Evolutionary conservation across 257 asterid genomes (phyloP), one percentile per base, ranked within the genome.

Genomic region (Scutellaria baicalensis): DNA sequence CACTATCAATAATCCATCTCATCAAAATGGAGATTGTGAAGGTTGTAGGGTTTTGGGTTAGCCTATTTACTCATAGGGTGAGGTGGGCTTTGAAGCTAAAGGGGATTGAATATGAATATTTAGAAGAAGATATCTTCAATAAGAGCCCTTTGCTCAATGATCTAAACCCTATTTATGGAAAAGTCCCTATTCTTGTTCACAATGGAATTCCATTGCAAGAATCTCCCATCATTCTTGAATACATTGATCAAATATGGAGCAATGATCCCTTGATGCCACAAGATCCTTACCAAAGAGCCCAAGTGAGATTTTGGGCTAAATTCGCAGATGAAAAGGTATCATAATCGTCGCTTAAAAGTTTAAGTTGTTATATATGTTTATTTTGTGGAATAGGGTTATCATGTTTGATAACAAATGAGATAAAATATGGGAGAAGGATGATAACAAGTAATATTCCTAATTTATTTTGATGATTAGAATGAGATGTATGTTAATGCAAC

Each of bases 101-200:
- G 61, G 85, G 83, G 0, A 2, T 84, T 0, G 68, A 69, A 36
- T 79, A 75, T 64, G 89, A 81, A 45, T 74, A 81, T 52, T 67
- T 81, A 8, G 84, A 81, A 69, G 85, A 84, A 57, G 89, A 81
- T 66, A 57, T 81, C 12, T 49, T 6, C 75, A 75, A 77, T 27
- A 81, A 45, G 73, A 72, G 68, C 63, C 70, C 84, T 50, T 21
- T 72, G 21, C 82, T 79, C 8, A 51, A 55, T 23, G 55, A 79
- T 12, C 20, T 77, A 38, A 84, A 84, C 43, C 87, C 87, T 23
- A 69, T 77, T 1, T 12, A 77, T 11, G 61, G 45, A 3, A 33
- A 6, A 45, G 89, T 84, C 8, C 86, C 89, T 0, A 80, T 84
- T 18, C 79, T 84, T 59, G 49, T 84, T 50, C 89, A 84, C 36